Evolutionary conservation across 495 filamentous ascomycete species (phyloP), one percentile per base, ranked within the genome.

Genomic region (Aspergillus baeticus): DNA sequence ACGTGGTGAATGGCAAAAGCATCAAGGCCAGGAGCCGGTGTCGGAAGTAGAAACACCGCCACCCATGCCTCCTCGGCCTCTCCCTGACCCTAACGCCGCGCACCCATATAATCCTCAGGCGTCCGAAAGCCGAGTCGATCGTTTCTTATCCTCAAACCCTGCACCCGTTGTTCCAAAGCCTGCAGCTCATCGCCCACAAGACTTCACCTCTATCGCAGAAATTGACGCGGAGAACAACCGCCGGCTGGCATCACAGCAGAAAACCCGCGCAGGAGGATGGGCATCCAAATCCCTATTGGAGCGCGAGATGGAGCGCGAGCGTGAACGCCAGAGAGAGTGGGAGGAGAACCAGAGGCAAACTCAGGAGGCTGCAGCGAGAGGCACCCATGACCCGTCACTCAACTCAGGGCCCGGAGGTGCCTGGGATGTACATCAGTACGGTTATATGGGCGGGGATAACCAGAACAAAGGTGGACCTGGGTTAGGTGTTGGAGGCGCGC

Each of bases 301-400:
- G 71, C 85, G 92, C 18, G 94, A 98, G 68, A 96, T 97, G 90
- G 94, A 98, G 70, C 82, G 89, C 59, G 94, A 98, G 72, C 82
- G 95, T 10, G 89, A 96, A 68, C 81, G 93, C 36, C 94, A 98
- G 73, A 79, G 83, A 48, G 94, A 98, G 63, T 98, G 94, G 94
- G 94, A 98, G 63, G 88, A 93, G 52, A 80, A 82, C n/a, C 94
- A 97, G 72, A 81, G 87, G 54, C 86, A 86, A 59, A 87, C 84
- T 2, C 76, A 81, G 45, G 77, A 77, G 41, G 85, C 82, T 6
- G 78, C 78, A 0, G 71, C 75, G 10, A 57, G 67, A 10, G 77
- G 77, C 17, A 55, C 72, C 21, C 58, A 60, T 15, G 76, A 74
- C 59, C 60, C 63, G 59, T 80, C 58, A 62, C 77, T 56, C 64